A percentile compares a stretch with the other conserved stretches of the same genome.
These are phyloP conservation scores for Cucurbitaria berberidis DNA, from an alignment of 2,329 filamentous ascomycete species.

Conservation along the genomic window DNA sequence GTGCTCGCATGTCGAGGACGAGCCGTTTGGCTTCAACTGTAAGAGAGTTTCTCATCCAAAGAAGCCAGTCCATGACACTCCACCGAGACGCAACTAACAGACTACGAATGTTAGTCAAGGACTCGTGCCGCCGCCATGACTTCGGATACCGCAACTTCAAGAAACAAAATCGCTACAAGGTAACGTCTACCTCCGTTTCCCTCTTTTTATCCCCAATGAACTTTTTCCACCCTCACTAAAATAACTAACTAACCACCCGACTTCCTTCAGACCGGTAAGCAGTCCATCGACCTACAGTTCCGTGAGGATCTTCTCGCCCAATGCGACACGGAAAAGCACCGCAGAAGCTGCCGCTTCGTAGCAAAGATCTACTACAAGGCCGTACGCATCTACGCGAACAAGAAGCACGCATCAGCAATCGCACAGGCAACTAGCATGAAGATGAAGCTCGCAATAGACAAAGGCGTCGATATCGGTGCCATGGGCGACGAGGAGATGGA, in stretches of 20 bases:
- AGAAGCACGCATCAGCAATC: too few species aligned
- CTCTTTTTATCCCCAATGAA: too few species aligned
- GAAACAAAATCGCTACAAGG: conserved; percentile 52
- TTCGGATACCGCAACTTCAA: conserved; percentile 62
- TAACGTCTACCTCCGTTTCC: conserved; percentile 11
- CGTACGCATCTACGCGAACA: too few species aligned
- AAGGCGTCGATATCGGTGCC: too few species aligned
- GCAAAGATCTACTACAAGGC: conserved; percentile 45
- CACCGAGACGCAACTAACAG: too few species aligned
- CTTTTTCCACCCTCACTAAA: too few species aligned
- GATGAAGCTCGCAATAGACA: too few species aligned
- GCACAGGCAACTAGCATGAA: too few species aligned
- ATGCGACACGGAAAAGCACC: conserved; percentile 30
- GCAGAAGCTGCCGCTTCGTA: conserved; percentile 27
- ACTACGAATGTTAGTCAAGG: too few species aligned
- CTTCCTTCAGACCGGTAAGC: neutral
- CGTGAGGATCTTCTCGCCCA: conserved; percentile 44
- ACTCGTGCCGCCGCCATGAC: conserved; percentile 58
- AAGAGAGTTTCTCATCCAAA: too few species aligned
- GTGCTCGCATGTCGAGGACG: conserved; percentile 44
- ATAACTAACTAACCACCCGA: neutral
- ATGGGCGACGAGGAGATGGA: too few species aligned
- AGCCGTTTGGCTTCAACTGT: conserved; percentile 43
- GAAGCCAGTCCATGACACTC: too few species aligned
- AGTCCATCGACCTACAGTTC: conserved; percentile 58